Percentiles rank a stretch among this genome's conserved stretches.
phyloP scores from a whole-genome alignment of 78 protist genomes.

The Dictyostelium brefeldianum region DNA sequence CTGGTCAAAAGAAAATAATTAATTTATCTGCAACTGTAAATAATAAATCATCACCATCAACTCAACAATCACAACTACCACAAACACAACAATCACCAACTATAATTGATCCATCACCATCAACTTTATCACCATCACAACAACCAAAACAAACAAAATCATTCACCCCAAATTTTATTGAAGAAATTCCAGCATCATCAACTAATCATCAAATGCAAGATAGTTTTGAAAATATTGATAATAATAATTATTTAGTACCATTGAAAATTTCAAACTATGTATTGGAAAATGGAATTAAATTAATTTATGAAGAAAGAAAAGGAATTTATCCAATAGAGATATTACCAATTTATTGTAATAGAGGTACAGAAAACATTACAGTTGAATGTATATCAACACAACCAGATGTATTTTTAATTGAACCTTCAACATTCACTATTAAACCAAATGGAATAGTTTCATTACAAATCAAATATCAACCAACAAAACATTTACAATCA shows the following conservation, averaged over 20 bases:
- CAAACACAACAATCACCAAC: background rate
- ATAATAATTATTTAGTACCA: constrained; percentile 1
- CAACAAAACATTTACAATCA: background rate
- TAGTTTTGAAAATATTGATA: background rate
- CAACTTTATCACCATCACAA: constrained; percentile 1
- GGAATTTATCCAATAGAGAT: constrained; percentile 16
- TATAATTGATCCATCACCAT: constrained; percentile 26
- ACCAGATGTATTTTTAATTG: background rate
- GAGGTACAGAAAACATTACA: background rate
- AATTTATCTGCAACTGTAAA: constrained; percentile 24
- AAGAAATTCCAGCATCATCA: background rate
- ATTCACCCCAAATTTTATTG: constrained; percentile 1
- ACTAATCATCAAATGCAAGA: too few species aligned
- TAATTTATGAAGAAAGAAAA: constrained; percentile 34
- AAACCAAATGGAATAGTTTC: background rate
- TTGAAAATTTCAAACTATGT: constrained; percentile 31
- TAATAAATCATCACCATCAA: background rate
- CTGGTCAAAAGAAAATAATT: constrained; percentile 27
- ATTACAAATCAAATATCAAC: constrained; percentile 15
- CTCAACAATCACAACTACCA: background rate
- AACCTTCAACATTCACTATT: background rate
- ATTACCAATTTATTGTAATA: constrained; percentile 16
- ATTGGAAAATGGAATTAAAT: constrained; percentile 19
- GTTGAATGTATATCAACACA: constrained; percentile 19
- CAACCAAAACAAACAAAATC: background rate